Percentiles rank a stretch among this genome's conserved stretches.
These are phyloP conservation scores for Aspergillus sp. DNA, from an alignment of 2,329 filamentous ascomycete genomes.

Conservation along the genomic window DNA sequence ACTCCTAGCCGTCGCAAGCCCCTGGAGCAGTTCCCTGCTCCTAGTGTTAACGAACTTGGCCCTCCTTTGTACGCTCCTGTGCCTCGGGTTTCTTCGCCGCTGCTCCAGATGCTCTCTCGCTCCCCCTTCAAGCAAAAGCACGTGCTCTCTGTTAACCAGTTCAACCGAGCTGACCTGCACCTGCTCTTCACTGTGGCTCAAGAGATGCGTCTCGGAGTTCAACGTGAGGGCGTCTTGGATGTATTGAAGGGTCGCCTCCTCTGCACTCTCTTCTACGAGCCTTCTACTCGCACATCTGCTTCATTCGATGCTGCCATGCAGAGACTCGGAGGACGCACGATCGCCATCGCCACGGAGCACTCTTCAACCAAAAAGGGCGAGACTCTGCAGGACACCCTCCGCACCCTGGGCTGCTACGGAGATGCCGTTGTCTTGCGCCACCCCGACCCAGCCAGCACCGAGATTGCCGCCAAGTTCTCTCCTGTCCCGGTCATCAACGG, in stretches of 20 bases:
- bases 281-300: constrained; percentile 89
- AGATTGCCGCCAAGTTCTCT: constrained; percentile 81
- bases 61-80: constrained; percentile 44
- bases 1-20: constrained; percentile 37
- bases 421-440: constrained; percentile 97
- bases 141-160: constrained; percentile 88
- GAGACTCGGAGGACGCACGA: constrained; percentile 83
- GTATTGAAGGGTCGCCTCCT: constrained; percentile 83
- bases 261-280: constrained; percentile 95
- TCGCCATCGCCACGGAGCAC: constrained; percentile 76
- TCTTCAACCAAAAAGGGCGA: constrained; percentile 95
- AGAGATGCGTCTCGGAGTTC: constrained; percentile 94
- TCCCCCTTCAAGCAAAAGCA: constrained; percentile 89
- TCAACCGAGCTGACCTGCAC: constrained; percentile 83
- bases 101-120: constrained; percentile 71
- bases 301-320: constrained; percentile 99
- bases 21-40: constrained; percentile 29
- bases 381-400: constrained; percentile 86
- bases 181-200: constrained; percentile 93
- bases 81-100: constrained; percentile 56
- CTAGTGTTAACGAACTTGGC: constrained; percentile 35
- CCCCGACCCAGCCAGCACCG: constrained; percentile 76
- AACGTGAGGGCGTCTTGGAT: constrained; percentile 85
- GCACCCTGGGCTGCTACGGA: constrained; percentile 89
- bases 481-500: constrained; percentile 94